A percentile compares a stretch with the other conserved stretches of the same genome.
Evolutionary conservation across 2,329 filamentous ascomycete species (phyloP).

Genomic region (Alternaria viburni): DNA sequence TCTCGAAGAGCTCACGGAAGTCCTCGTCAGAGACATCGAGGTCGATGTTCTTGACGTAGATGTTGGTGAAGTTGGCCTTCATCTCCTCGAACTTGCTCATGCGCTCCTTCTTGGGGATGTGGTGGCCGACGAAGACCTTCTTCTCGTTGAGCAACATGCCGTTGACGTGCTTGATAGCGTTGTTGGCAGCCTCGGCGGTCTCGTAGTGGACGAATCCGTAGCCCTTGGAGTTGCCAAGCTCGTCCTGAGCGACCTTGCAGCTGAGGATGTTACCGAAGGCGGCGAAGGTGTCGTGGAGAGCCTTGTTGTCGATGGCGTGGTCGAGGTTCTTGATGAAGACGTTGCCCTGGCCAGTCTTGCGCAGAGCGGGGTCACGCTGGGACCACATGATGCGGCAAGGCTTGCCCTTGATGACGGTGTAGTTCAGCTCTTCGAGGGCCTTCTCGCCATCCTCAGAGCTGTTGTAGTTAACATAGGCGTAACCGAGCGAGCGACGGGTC

Average conservation of each 20-base stretch:
- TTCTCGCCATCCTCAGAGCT: constrained; percentile 95
- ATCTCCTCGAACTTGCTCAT: constrained; percentile 99
- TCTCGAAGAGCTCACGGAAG: constrained; percentile 91
- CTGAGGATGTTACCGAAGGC: constrained; percentile 99
- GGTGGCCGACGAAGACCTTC: constrained; percentile 99
- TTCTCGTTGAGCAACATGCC: constrained; percentile 99
- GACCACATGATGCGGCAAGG: constrained; percentile 99
- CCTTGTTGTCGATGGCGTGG: constrained; percentile 99
- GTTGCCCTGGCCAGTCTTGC: constrained; percentile 99
- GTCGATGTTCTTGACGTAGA: constrained; percentile 99
- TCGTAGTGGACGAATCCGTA: constrained; percentile 99
- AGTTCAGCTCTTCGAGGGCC: constrained; percentile 98
- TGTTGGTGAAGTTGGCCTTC: constrained; percentile 99
- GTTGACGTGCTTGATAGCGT: constrained; percentile 99
- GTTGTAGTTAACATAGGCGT: constrained; percentile 99
- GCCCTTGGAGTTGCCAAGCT: constrained; percentile 95
- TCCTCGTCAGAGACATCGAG: constrained; percentile 86
- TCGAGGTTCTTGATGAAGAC: constrained; percentile 99
- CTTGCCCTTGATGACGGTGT: constrained; percentile 98
- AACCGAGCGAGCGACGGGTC: constrained; percentile 96
- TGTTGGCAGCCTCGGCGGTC: constrained; percentile 94
- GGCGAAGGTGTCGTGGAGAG: constrained; percentile 96
- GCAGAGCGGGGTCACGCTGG: constrained; percentile 96
- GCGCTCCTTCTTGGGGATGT: constrained; percentile 99
- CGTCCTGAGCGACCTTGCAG: constrained; percentile 99